Base-by-base conservation (phyloP, 345 rosid genomes). In the Pistacia vera region DNA sequence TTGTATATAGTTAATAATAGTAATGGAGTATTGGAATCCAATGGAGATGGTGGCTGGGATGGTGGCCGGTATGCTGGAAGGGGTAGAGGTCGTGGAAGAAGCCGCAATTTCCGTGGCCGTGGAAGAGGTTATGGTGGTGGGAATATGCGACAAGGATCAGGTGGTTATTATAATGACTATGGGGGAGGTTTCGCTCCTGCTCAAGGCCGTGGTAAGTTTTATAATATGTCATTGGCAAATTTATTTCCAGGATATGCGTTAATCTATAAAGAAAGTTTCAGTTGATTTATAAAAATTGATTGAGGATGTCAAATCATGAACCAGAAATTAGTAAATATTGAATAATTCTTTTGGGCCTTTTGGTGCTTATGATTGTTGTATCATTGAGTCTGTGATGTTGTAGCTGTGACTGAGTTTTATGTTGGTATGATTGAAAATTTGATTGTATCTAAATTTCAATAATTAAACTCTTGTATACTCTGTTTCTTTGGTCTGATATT, bases 151-250 rank as follows among this genome's bases (percentile, higher is more conserved):
- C 79, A 73, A 49, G 81, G 81, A 63, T 56, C 75, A n/a, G 81
- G 82, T 63, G 75, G 72, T 36, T 83, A 81, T 36, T 83, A 81
- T 25, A 51, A 72, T 41, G 75, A 63, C 38, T 83, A 77, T 68
- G 79, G 67, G 51, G 77, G 76, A 46, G 78, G 73, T 9, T 8
- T 35, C 25, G 33, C 70, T 70, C 56, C 69, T 66, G 51, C 48
- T 11, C 68, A 65, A 46, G 72, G 72, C 49, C 73, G 68, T 33
- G 81, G 81, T 78, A 72, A 66, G 73, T 68, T 49, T 35, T 28
- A 41, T 58, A 54, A 16, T 70, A 54, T n/a, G 20, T 61, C 22
- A 62, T 10, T 10, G 0, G 16, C 9, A 62, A 41, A 4, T 36
- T 51, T 22, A 10, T 30, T 49, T 62, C 36, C 35, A 7, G 3